A percentile compares a stretch with the other conserved stretches of the same genome.
Evolutionary conservation across 2,329 filamentous ascomycete species (phyloP).

Genomic region (Beauveria caledonica): DNA sequence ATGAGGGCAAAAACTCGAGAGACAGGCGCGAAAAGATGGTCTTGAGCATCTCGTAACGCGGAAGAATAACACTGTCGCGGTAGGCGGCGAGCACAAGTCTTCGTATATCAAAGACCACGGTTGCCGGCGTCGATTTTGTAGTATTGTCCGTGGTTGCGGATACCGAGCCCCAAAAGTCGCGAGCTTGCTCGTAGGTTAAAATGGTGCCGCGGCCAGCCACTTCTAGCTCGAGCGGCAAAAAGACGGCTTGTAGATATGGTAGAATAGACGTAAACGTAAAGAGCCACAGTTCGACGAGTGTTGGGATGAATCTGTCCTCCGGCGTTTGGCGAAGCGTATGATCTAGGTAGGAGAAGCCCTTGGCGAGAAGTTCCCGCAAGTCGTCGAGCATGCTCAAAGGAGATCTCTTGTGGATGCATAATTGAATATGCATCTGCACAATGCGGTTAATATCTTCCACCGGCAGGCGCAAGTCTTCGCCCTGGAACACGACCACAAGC

Average conservation of each 20-base stretch:
- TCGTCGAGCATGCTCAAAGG: slow-evolving; percentile 69
- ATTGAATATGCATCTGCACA: slow-evolving; percentile 70
- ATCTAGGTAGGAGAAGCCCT: slow-evolving; percentile 80
- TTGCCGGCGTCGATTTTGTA: slow-evolving; percentile 38
- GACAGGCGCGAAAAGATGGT: slow-evolving; percentile 83
- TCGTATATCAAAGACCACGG: slow-evolving; percentile 68
- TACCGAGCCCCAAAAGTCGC: slow-evolving; percentile 82
- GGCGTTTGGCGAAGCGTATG: slow-evolving; percentile 70
- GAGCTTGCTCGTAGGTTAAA: slow-evolving; percentile 68
- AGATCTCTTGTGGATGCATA: slow-evolving; percentile 65
- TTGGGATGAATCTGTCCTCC: slow-evolving; percentile 82
- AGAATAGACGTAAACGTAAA: slow-evolving; percentile 84
- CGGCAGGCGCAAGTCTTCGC: slow-evolving; percentile 69
- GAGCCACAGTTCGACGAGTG: slow-evolving; percentile 89
- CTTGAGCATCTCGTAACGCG: slow-evolving; percentile 81
- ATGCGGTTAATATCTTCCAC: slow-evolving; percentile 78
- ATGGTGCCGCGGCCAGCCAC: slow-evolving; percentile 78
- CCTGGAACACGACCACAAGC: slow-evolving; percentile 70
- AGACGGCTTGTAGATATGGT: slow-evolving; percentile 91
- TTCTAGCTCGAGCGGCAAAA: slow-evolving; percentile 86
- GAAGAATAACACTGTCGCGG: slow-evolving; percentile 80
- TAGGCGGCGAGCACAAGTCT: slow-evolving; percentile 81
- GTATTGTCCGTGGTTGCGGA: slow-evolving; percentile 33
- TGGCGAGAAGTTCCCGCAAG: slow-evolving; percentile 63
- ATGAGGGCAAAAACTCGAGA: slow-evolving; percentile 63